Base-by-base conservation (phyloP, 352 stramenopile species). In the Achlya hypogyna region DNA sequence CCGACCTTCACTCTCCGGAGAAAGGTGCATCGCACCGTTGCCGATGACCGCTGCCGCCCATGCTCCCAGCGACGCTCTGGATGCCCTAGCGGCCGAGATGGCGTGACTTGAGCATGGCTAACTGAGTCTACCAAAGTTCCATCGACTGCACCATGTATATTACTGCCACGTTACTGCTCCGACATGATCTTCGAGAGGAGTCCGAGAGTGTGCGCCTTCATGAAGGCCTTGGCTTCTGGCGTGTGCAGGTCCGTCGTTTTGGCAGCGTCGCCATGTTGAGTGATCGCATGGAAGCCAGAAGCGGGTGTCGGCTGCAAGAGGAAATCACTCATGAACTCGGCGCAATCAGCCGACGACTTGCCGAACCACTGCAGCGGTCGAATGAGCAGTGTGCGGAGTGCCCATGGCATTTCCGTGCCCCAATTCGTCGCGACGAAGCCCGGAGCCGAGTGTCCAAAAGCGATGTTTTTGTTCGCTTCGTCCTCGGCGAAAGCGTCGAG, bases 351-450 rank as follows among this genome's bases (percentile, higher is more conserved):
- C 43, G 40, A 34, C 28, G 62, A 68, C 25, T 51, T 58, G 1
- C 18, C 62, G 4, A 68, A 31, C 34, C 22, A 16, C 45, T 81
- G 71, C 23, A 82, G 67, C 1, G 62, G 51, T 18, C 71, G n/a
- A n/a, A n/a, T 53, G 22, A 84, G 63, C 1, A 79, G 32, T 31
- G 42, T 54, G 20, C 69, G 53, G 18, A 84, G 49, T 18, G 52
- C 69, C 16, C 27, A 51, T 12, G 75, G 74, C 59, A 87, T 76
- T 65, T 87, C 78, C 3, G 73, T 80, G 3, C 78, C 78, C 78
- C 76, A 86, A 62, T 78, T 81, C 0, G 72, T 79, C 32, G 69
- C 71, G 22, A 87, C 73, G 72, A 84, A 81, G 27, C 78, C 78
- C 16, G 78, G 78, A 43, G 54, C 51, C 10, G 76, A 72, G 63